phyloP scores from a whole-genome alignment of 768 basidiomycete genomes.

The Strobilomyces confusus region DNA sequence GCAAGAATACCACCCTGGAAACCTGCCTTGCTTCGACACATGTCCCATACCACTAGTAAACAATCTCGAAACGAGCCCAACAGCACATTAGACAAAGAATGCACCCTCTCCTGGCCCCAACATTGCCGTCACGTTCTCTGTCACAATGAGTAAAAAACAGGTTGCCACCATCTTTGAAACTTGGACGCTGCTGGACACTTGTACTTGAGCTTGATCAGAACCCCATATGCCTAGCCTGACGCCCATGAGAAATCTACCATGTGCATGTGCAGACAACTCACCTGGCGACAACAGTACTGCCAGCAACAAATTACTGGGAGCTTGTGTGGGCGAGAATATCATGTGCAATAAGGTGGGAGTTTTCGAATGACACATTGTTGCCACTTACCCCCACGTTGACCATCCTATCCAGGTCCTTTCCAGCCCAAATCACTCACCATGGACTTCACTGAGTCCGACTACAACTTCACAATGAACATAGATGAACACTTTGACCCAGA shows the following conservation, averaged over 20 bases:
- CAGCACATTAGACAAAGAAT: slow-evolving; percentile 8
- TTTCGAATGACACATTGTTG: no score
- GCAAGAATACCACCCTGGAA: slow-evolving; percentile 79
- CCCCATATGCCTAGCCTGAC: slow-evolving; percentile 64
- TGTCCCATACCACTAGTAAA: slow-evolving; percentile 50
- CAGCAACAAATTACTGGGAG: no score
- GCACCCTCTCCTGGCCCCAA: slow-evolving; percentile 47
- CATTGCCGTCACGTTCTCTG: slow-evolving; percentile 56
- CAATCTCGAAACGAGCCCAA: not conserved
- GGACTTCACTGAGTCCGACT: no score
- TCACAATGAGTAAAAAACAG: slow-evolving; percentile 70
- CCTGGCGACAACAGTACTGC: no score
- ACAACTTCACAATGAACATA: no score
- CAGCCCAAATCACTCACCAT: no score
- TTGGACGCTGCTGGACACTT: slow-evolving; percentile 89
- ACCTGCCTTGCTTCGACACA: slow-evolving; percentile 75
- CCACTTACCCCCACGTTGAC: no score
- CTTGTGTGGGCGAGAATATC: no score
- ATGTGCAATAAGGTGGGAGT: no score
- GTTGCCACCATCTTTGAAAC: slow-evolving; percentile 88
- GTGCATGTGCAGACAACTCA: slow-evolving; percentile 34
- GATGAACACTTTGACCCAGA: no score
- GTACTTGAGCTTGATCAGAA: slow-evolving; percentile 92
- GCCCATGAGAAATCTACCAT: no score
- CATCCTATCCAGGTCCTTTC: no score